Conservation (phyloP, 1,284 basidiomycete genomes). For the Vanrija pseudolonga region DNA sequence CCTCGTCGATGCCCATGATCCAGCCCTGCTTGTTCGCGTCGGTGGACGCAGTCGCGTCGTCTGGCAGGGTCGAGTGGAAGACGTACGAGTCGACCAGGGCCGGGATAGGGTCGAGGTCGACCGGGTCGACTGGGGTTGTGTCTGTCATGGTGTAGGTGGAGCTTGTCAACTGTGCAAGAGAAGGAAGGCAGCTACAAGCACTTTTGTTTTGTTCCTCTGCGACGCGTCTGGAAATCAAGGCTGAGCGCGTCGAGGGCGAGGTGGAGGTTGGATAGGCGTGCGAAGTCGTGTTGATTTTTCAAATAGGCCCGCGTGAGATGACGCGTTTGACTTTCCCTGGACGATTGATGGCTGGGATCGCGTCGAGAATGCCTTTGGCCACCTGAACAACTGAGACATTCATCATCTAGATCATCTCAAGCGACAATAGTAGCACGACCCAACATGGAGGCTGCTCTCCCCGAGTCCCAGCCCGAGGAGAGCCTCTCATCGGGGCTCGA, state of each 20-base stretch:
- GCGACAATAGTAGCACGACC: not conserved
- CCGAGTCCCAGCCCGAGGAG: conserved; percentile 5
- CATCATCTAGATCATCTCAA: not conserved
- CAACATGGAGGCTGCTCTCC: not conserved
- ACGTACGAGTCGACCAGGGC: conserved; percentile 71
- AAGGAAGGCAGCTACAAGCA: not conserved
- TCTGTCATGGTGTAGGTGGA: not conserved
- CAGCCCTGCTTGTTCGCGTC: conserved; percentile 55
- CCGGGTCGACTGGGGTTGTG: conserved; percentile 34
- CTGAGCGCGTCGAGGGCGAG: not conserved
- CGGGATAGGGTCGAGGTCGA: conserved; percentile 55
- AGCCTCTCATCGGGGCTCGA: conserved; percentile 11
- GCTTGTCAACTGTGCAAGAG: not conserved
- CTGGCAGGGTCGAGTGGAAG: conserved; percentile 73
- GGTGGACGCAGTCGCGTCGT: conserved; percentile 47
- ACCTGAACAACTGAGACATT: too few species aligned
- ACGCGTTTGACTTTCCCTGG: not conserved
- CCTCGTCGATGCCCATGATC: conserved; percentile 93
- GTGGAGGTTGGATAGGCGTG: too few species aligned
- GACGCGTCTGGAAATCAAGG: not conserved
- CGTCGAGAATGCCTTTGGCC: too few species aligned
- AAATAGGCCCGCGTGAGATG: not conserved
- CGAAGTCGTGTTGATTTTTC: too few species aligned
- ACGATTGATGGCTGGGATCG: not conserved
- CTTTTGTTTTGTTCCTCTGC: too few species aligned